Evolutionary conservation across 1,139 yeast species (phyloP), one percentile per base, ranked within the genome.

Genomic region (Pichia sp.): DNA sequence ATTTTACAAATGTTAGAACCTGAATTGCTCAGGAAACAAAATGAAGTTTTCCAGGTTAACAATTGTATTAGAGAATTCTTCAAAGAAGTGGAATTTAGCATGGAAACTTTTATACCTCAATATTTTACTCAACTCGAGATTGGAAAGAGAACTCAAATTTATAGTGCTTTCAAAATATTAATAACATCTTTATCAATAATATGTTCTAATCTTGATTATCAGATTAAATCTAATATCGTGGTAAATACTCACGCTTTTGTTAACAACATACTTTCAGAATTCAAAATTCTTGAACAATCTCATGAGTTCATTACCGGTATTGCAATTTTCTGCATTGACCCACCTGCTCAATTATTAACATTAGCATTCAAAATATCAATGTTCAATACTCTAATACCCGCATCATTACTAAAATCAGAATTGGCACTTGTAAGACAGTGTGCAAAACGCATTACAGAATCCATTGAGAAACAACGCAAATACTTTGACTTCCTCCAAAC

Each of bases 1-100:
- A 21, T 39, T 2, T 21, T 39, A 2, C 31, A 32, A 4, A 35
- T 39, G 42, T 25, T 39, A 5, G 42, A 39, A 25, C 42, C 42
- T 9, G 23, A 35, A 18, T 14, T 39, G 15, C 15, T 39, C 8
- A 25, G 12, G 10, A 24, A 9, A 3, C 42, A 39, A 20, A 18
- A 20, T 7, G 11, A 17, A 11, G n/a, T 39, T 11, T 39, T 39
- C 14, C 31, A 26, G 17, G 23, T 28, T 8, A 35, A 31, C 12
- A 28, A 31, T 14, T 12, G n/a, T 8, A 15, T 35, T 14, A 35
- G 21, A 23, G 11, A 24, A 12, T 10, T 28, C 9, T 20, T n/a
- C n/a, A 12, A 7, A 14, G 36, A 39, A 11, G 11, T 39, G 20
- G 30, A 35, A 18, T 3, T 19, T 17, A n/a, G 11, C 11, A 4